These are phyloP conservation scores for Wallacemonas collosoma DNA, from an alignment of 208 protist species.

Conservation along the genomic window DNA sequence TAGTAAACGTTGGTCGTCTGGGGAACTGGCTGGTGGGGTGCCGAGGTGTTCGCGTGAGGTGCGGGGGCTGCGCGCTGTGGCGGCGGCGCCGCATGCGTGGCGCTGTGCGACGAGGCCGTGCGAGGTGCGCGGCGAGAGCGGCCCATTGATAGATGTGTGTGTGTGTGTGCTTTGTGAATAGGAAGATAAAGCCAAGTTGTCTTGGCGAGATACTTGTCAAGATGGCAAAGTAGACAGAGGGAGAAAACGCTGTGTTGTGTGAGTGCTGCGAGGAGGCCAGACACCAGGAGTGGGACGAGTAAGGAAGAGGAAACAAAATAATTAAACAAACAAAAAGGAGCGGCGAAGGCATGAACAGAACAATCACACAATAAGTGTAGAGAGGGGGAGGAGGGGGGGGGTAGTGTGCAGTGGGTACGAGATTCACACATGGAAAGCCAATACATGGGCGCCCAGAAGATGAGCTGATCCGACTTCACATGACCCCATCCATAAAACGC, in stretches of 20 bases:
- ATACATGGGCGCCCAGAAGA: too few species aligned
- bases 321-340: too few species aligned
- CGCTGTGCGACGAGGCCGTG: constrained; percentile 12
- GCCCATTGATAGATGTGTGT: constrained; percentile 36
- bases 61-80: constrained; percentile 29
- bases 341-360: too few species aligned
- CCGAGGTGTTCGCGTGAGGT: constrained; percentile 20
- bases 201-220: background rate
- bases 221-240: background rate
- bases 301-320: too few species aligned
- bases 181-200: background rate
- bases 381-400: too few species aligned
- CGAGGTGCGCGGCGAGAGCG: constrained; percentile 57
- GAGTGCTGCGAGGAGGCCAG: too few species aligned
- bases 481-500: too few species aligned
- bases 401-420: too few species aligned
- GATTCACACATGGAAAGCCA: too few species aligned
- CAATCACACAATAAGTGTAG: too few species aligned
- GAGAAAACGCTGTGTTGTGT: background rate
- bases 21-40: constrained; percentile 31
- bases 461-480: too few species aligned
- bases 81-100: constrained; percentile 5
- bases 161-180: background rate
- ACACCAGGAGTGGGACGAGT: too few species aligned
- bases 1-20: constrained; percentile 82